Evolutionary conservation across 495 filamentous ascomycete species (phyloP).

Genomic region (Polyplosphaeria fusca): DNA sequence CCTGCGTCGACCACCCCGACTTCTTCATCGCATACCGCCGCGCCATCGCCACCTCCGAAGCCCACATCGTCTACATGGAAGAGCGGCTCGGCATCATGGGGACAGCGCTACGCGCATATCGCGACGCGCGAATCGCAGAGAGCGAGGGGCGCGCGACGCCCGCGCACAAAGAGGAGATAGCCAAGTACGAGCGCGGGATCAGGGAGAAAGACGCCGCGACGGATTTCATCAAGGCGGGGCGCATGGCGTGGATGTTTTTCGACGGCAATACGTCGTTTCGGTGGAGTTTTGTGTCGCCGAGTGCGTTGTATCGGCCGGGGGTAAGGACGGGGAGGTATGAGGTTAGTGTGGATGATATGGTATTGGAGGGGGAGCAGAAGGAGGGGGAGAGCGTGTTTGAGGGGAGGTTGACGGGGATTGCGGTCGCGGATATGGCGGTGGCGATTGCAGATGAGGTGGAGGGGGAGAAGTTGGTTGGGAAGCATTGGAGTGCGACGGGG

Average conservation of each 20-base stretch:
- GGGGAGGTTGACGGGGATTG: conserved; percentile 33
- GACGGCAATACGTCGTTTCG: conserved; percentile 33
- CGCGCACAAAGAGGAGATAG: conserved; percentile 12
- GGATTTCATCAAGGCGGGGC: conserved; percentile 34
- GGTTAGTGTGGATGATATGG: conserved; percentile 32
- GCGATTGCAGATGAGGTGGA: conserved; percentile 39
- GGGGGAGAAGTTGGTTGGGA: conserved; percentile 29
- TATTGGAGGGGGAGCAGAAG: conserved; percentile 24
- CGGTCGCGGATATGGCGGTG: conserved; percentile 35
- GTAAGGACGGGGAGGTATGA: conserved; percentile 35
- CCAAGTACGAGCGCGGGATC: conserved; percentile 24
- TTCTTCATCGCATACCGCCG: conserved; percentile 38
- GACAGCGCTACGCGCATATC: conserved; percentile 25
- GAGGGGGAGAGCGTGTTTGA: conserved; percentile 29
- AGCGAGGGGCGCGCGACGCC: conserved; percentile 13
- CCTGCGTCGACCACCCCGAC: conserved; percentile 30
- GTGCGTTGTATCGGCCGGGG: conserved; percentile 33
- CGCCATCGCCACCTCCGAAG: conserved; percentile 35
- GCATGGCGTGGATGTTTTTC: conserved; percentile 35
- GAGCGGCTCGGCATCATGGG: conserved; percentile 33
- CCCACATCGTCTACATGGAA: conserved; percentile 36
- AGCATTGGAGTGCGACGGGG: conserved; percentile 37
- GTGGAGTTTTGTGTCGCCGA: conserved; percentile 34
- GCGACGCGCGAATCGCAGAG: conserved; percentile 28
- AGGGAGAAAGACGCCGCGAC: conserved; percentile 23